These are phyloP conservation scores for Fraxinus platypoda DNA, from an alignment of 305 asterid species.

Conservation along the genomic window DNA sequence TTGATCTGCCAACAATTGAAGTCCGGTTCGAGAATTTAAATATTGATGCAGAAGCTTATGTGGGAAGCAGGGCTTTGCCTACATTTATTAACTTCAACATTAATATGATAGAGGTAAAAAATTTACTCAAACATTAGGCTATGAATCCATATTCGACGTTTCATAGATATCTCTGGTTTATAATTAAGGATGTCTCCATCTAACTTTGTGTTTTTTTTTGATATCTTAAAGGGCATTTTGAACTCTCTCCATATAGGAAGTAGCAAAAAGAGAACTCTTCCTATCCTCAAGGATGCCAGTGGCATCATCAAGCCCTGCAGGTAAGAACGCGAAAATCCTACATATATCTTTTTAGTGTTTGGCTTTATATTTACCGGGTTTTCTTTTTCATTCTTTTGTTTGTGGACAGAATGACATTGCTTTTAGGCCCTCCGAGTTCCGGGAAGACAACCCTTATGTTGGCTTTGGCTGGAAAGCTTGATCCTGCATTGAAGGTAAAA, in stretches of 20 bases:
- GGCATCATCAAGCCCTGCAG: conserved; percentile 45
- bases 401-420: conserved; percentile 40
- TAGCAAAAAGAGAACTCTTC: conserved; percentile 37
- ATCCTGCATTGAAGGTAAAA: conserved; percentile 36
- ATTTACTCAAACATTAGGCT: background rate
- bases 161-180: too few species aligned
- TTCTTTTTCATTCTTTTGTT: too few species aligned
- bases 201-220: background rate
- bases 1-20: conserved; percentile 63
- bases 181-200: background rate
- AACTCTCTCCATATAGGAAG: conserved; percentile 38
- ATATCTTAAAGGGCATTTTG: conserved; percentile 36
- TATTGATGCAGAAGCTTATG: conserved; percentile 51
- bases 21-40: conserved; percentile 52
- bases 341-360: background rate
- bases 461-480: conserved; percentile 56
- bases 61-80: conserved; percentile 54
- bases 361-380: too few species aligned
- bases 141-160: background rate
- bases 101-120: conserved; percentile 54
- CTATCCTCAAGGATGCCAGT: conserved; percentile 38
- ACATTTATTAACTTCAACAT: conserved; percentile 49
- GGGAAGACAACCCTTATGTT: conserved; percentile 50
- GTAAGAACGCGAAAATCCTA: background rate
- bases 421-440: conserved; percentile 60